phyloP scores from a whole-genome alignment of 805 yeast species.

The Wickerhamiella vanderwaltii region DNA sequence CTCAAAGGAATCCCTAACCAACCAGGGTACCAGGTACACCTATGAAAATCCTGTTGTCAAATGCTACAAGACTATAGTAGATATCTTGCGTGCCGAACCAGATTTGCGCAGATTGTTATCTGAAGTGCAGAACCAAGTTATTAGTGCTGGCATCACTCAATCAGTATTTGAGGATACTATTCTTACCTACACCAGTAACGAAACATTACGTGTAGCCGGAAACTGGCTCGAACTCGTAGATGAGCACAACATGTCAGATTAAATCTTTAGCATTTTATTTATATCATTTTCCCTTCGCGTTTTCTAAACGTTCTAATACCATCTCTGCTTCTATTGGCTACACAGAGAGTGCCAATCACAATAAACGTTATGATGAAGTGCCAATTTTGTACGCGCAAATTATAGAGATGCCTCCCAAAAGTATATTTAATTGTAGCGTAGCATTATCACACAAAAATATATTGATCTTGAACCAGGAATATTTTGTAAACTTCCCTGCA shows the following conservation, averaged over 20 bases:
- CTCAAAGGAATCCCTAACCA: constrained; percentile 62
- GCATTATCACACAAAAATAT: too few relatives aligned
- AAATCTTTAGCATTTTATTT: too few relatives aligned
- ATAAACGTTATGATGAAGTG: too few relatives aligned
- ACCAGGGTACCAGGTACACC: not conserved
- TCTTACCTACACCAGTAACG: not conserved
- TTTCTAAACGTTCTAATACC: too few relatives aligned
- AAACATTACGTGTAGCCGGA: constrained; percentile 3
- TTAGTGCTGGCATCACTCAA: constrained; percentile 1
- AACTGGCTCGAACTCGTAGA: constrained; percentile 10
- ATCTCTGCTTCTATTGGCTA: too few relatives aligned
- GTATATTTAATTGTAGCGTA: too few relatives aligned
- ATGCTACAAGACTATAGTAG: constrained; percentile 6
- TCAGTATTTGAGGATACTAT: constrained; percentile 3
- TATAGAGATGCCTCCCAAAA: too few relatives aligned
- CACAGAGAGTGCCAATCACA: too few relatives aligned
- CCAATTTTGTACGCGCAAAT: too few relatives aligned
- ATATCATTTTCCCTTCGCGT: too few relatives aligned
- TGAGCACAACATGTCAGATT: not conserved
- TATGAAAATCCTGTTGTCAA: constrained; percentile 5
- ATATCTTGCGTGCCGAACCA: not conserved
- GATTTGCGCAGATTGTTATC: constrained; percentile 4
- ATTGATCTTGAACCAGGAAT: too few relatives aligned
- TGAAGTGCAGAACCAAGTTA: constrained; percentile 3
- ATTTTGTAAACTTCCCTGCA: too few relatives aligned